A percentile compares a stretch with the other conserved stretches of the same genome.
These are phyloP conservation scores for Eimeria maxima DNA, from an alignment of 169 alveolate genomes.

Conservation along the genomic window DNA sequence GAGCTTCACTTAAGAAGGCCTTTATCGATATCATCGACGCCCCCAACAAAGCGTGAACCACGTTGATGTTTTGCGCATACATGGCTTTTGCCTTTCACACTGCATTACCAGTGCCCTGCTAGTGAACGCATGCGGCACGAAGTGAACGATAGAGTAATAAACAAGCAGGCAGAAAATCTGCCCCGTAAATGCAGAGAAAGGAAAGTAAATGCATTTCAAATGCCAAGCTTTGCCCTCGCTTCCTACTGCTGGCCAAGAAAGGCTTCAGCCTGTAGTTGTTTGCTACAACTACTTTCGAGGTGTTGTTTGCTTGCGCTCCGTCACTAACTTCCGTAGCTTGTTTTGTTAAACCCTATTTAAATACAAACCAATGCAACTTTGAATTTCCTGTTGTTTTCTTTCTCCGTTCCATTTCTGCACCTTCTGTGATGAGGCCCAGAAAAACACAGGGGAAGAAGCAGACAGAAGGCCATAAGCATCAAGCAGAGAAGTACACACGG, in stretches of 20 bases:
- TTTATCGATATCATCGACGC: slow-evolving; percentile 96
- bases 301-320: not conserved
- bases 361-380: not conserved
- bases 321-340: not conserved
- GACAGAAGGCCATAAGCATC: not conserved
- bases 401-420: not conserved
- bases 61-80: not conserved
- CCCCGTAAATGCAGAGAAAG: not conserved
- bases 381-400: not conserved
- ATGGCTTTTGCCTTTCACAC: not conserved
- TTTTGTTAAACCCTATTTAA: not conserved
- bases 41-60: slow-evolving; percentile 73
- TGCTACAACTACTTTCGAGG: not conserved
- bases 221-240: not conserved
- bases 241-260: not conserved
- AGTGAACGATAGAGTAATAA: not conserved
- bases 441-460: not conserved
- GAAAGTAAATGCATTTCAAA: not conserved
- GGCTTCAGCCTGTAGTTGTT: not conserved
- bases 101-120: not conserved
- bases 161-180: not conserved
- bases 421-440: not conserved
- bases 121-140: not conserved
- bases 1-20: slow-evolving; percentile 98
- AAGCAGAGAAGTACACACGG: not conserved